Evolutionary conservation across 73 alveolate species (phyloP), one percentile per base, ranked within the genome.

Genomic region (Durusdinium trenchii): DNA sequence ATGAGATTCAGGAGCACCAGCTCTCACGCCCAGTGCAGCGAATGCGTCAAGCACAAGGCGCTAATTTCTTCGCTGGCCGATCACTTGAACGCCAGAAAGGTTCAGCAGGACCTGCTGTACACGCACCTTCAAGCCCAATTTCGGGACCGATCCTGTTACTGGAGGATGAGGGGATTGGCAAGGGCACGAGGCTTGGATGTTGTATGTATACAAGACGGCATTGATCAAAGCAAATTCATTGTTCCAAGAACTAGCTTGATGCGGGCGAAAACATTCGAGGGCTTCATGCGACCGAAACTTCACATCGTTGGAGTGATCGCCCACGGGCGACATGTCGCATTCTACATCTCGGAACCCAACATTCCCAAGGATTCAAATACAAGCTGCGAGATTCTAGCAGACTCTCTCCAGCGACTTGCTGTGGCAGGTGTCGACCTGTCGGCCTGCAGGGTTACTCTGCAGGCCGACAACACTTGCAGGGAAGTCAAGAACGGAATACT

Each of bases 21-120:
- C 76, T 2, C 43, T 38, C 94, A 84, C 54, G 78, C 94, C 9
- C 79, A 43, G 78, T 84, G 94, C 94, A 84, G 52, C 16, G 78
- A 84, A n/a, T 84, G 94, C 69, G 26, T 36, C 57, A 50, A 54
- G 38, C 94, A 84, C 52, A 84, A 84, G 42, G 18, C 64, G 0
- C 0, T 84, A 43, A 36, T 84, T 3, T 20, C 76, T 6, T 38
- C 78, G 12, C 42, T 84, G 0, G 50, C 73, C 0, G 78, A 84
- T 40, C 94, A 84, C 36, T 26, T 84, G 43, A 84, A 28, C 2
- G 94, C 94, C 23, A 48, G 94, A 6, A 75, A 62, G 2, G 43
- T 54, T 20, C 78, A 50, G 43, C 94, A 84, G 36, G 43, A 52
- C 9, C 6, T 47, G 73, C n/a, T 48, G n/a, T 82, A 48, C n/a